phyloP scores from a whole-genome alignment of 192 early-diverging fungal genomes.

The Glomus cerebriforme region DNA sequence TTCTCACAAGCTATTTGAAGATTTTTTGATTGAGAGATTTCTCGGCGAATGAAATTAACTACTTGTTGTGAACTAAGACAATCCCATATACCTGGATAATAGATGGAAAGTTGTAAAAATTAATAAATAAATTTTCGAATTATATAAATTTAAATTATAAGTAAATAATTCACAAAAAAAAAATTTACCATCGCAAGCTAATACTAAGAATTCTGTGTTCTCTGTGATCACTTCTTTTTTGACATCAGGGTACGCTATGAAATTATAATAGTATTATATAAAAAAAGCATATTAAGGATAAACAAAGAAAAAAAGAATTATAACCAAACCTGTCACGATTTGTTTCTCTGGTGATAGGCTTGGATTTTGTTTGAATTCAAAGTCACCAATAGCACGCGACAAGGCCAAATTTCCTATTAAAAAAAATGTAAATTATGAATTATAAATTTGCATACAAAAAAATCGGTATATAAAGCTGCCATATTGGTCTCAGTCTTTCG shows the following conservation, averaged over 20 bases:
- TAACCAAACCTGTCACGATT: slow-evolving; percentile 77
- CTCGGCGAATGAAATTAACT: slow-evolving; percentile 76
- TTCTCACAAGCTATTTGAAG: slow-evolving; percentile 72
- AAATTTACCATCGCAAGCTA: slow-evolving; percentile 97
- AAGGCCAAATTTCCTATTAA: slow-evolving; percentile 85
- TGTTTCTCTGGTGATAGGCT: slow-evolving; percentile 82
- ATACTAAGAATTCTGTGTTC: slow-evolving; percentile 89
- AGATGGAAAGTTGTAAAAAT: neutral
- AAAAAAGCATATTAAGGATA: neutral
- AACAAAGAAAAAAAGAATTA: neutral
- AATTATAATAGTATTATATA: neutral
- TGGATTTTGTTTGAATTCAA: slow-evolving; percentile 95
- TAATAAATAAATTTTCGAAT: neutral
- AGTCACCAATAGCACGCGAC: slow-evolving; percentile 96
- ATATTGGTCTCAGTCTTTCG: neutral
- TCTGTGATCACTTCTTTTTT: slow-evolving; percentile 57
- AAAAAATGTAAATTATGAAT: slow-evolving; percentile 14
- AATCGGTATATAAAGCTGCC: slow-evolving; percentile 15
- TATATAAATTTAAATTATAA: neutral
- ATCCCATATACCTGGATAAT: slow-evolving; percentile 92
- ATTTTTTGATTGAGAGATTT: slow-evolving; percentile 41
- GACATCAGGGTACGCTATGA: slow-evolving; percentile 80
- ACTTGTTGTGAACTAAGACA: slow-evolving; percentile 91
- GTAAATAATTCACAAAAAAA: slow-evolving; percentile 35
- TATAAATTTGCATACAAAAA: slow-evolving; percentile 19